Conservation (phyloP, 2,329 filamentous ascomycete genomes). For the Trichoderma sp. region DNA sequence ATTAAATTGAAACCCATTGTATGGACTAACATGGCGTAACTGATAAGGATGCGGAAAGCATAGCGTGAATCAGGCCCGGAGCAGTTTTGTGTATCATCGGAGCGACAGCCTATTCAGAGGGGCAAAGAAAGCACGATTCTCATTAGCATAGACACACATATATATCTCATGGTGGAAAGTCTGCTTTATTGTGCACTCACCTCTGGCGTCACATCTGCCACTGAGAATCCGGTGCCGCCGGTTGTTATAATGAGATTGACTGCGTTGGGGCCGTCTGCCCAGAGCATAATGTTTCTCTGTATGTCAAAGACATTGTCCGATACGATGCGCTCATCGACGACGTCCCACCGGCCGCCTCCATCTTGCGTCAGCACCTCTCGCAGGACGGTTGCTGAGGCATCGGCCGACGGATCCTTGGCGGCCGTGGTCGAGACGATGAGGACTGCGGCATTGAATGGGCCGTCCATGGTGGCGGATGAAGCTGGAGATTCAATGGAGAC, state of each 20-base stretch:
- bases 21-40: slow-evolving; percentile 81
- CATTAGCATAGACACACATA: not conserved
- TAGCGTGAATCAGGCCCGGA: slow-evolving; percentile 89
- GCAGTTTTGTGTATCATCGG: slow-evolving; percentile 83
- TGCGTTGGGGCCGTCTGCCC: slow-evolving; percentile 68
- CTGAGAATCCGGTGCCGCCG: slow-evolving; percentile 90
- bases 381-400: slow-evolving; percentile 71
- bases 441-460: slow-evolving; percentile 70
- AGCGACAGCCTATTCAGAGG: slow-evolving; percentile 68
- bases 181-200: slow-evolving; percentile 47
- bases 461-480: slow-evolving; percentile 22
- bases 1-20: slow-evolving; percentile 20
- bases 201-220: slow-evolving; percentile 85
- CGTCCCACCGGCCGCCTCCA: slow-evolving; percentile 71
- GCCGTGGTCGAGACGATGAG: slow-evolving; percentile 92
- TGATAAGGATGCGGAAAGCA: slow-evolving; percentile 81
- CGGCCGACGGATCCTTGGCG: slow-evolving; percentile 74
- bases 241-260: slow-evolving; percentile 84
- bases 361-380: slow-evolving; percentile 69
- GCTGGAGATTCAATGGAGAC: not conserved
- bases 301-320: slow-evolving; percentile 76
- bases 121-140: not conserved
- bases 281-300: slow-evolving; percentile 70
- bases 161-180: not conserved
- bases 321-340: slow-evolving; percentile 73